Evolutionary conservation across 2,329 filamentous ascomycete genomes (phyloP), one percentile per base, ranked within the genome.

Genomic region (Claviceps maximensis): DNA sequence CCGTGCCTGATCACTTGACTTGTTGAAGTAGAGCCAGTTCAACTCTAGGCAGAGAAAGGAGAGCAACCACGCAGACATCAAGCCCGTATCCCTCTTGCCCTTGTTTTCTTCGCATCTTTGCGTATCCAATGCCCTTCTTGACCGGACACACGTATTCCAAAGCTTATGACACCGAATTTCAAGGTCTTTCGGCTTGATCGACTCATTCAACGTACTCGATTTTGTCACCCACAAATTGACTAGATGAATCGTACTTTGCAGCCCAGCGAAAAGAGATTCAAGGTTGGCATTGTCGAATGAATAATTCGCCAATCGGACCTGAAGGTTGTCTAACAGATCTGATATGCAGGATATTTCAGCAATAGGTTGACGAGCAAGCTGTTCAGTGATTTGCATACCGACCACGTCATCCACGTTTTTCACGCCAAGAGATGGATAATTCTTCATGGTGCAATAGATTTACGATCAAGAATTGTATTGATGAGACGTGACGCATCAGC

Each of bases 1-100:
- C 41, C 62, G 66, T 46, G 60, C 57, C 19, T 51, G 59, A 21
- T 62, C 59, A 47, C 60, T 59, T 23, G 55, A 61, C 47, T 56
- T 59, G 17, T 50, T 59, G 45, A 62, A 55, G 55, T 53, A 67
- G 61, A 59, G 77, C 70, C 54, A 77, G 3, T 59, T 78, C 45
- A 78, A 70, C 45, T 84, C 80, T 15, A 95, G 70, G 53, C 91
- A 66, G 15, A 83, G 68, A 60, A 87, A 89, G 0, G 86, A 78
- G 59, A 90, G 71, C 2, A 76, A 64, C 44, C 77, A 71, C 13
- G 67, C 66, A 15, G 70, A 62, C 7, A 70, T 57, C 2, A 77
- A 58, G 29, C 74, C 58, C 48, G 69, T 44, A 50, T 42, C 7
- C 10, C 15, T 17, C 25, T 68, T 45, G 49, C 40, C 21, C 9